Evolutionary conservation across 2,329 filamentous ascomycete species (phyloP).

Genomic region (Pseudocercospora crystallina): DNA sequence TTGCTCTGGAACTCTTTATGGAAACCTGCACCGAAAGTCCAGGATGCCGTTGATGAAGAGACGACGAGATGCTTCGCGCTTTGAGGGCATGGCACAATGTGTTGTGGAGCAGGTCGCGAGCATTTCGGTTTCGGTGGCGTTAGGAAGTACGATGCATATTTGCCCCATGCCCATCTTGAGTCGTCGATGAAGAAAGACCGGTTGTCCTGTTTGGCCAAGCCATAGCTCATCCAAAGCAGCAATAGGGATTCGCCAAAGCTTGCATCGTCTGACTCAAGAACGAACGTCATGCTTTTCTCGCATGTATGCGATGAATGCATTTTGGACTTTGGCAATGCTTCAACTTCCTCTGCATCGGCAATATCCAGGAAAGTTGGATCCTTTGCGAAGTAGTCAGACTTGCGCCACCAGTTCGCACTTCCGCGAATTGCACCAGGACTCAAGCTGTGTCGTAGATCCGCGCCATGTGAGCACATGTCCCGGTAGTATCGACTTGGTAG

Average conservation of each 20-base stretch:
- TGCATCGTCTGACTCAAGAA: conserved; percentile 71
- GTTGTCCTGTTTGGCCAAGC: conserved; percentile 70
- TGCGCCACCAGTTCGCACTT: conserved; percentile 44
- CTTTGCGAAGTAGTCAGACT: conserved; percentile 57
- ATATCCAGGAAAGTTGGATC: conserved; percentile 75
- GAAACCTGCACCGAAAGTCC: conserved; percentile 63
- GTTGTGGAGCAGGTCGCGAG: conserved; percentile 67
- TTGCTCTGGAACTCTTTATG: conserved; percentile 45
- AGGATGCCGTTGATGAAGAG: conserved; percentile 65
- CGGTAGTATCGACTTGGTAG: conserved; percentile 64
- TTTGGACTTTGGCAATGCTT: conserved; percentile 50
- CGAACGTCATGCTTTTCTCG: conserved; percentile 70
- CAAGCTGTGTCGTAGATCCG: conserved; percentile 44
- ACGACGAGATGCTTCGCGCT: conserved; percentile 73
- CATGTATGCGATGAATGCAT: conserved; percentile 54
- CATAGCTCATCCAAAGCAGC: conserved; percentile 81
- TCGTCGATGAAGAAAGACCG: conserved; percentile 84
- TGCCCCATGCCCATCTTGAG: conserved; percentile 76
- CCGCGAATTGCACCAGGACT: conserved; percentile 5
- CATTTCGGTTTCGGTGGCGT: conserved; percentile 66
- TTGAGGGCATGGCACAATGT: conserved; percentile 78
- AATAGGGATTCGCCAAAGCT: conserved; percentile 76
- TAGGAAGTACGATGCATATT: conserved; percentile 70
- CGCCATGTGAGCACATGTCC: conserved; percentile 62
- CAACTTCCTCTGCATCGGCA: conserved; percentile 65